phyloP scores from a whole-genome alignment of 257 asterid genomes.

The Nicotiana noctiflora region DNA sequence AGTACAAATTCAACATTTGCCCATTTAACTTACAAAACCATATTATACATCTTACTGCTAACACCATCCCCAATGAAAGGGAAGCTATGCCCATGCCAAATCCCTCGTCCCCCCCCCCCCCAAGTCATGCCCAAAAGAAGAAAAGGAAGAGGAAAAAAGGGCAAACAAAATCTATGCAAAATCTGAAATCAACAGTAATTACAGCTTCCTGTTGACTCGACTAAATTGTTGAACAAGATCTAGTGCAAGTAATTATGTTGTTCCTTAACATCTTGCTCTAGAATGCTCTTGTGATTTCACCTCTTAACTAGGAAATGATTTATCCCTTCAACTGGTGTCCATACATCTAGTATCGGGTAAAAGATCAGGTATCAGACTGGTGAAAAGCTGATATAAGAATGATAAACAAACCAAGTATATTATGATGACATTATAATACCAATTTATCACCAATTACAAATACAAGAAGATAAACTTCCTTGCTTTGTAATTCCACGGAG shows the following conservation, averaged over 20 bases:
- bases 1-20: neutral
- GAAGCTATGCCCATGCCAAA: neutral
- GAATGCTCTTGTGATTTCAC: neutral
- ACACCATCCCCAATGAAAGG: neutral
- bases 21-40: neutral
- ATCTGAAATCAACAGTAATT: neutral
- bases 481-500: no score
- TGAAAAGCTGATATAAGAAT: neutral
- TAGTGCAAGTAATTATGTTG: neutral
- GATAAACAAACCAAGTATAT: neutral
- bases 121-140: neutral
- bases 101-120: neutral
- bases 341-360: neutral
- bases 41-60: neutral
- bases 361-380: neutral
- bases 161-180: neutral
- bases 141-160: neutral
- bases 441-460: neutral
- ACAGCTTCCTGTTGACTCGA: neutral
- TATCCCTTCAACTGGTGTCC: neutral
- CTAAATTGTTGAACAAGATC: neutral
- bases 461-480: neutral
- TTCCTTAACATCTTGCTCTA: neutral
- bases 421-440: neutral
- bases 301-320: neutral